phyloP scores from a whole-genome alignment of 148 eudicot species.

The Talinum fruticosum region DNA sequence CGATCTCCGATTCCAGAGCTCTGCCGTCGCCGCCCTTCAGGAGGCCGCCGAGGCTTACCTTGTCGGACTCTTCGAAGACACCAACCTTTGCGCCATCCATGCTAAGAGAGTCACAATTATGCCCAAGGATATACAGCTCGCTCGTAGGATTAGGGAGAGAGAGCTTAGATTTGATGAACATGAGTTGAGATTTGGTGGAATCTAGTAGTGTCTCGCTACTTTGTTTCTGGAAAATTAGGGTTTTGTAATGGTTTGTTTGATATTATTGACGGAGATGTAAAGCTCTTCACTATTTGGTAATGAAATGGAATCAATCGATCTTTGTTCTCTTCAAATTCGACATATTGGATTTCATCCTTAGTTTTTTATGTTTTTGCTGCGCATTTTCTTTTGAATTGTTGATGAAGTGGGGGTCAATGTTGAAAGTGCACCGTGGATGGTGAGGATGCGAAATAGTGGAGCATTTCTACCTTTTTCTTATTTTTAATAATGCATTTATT shows the following conservation, averaged over 20 bases:
- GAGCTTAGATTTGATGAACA: slow-evolving; percentile 26
- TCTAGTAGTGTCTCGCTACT: background rate
- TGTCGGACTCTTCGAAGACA: slow-evolving; percentile 30
- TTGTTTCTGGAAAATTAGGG: background rate
- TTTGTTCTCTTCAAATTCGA: background rate
- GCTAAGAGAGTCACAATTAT: slow-evolving; percentile 34
- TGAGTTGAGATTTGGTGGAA: background rate
- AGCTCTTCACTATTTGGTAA: background rate
- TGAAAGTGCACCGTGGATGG: background rate
- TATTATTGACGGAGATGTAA: slow-evolving; percentile 4
- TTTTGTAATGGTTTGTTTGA: background rate
- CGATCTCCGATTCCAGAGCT: slow-evolving; percentile 26
- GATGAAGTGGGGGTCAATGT: too few relatives aligned
- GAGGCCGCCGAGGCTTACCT: slow-evolving; percentile 33
- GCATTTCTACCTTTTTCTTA: background rate
- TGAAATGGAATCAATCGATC: background rate
- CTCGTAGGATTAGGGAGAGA: slow-evolving; percentile 35
- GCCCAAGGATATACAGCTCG: slow-evolving; percentile 39
- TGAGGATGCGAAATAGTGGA: background rate
- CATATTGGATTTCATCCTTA: too few relatives aligned
- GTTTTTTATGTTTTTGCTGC: too few relatives aligned
- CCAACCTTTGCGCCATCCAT: slow-evolving; percentile 28
- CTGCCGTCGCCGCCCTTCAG: slow-evolving; percentile 24
- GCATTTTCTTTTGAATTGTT: background rate
- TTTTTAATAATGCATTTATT: background rate